Evolutionary conservation across 1,139 yeast genomes (phyloP), one percentile per base, ranked within the genome.

Genomic region (Nakaseomyces nivariensis): DNA sequence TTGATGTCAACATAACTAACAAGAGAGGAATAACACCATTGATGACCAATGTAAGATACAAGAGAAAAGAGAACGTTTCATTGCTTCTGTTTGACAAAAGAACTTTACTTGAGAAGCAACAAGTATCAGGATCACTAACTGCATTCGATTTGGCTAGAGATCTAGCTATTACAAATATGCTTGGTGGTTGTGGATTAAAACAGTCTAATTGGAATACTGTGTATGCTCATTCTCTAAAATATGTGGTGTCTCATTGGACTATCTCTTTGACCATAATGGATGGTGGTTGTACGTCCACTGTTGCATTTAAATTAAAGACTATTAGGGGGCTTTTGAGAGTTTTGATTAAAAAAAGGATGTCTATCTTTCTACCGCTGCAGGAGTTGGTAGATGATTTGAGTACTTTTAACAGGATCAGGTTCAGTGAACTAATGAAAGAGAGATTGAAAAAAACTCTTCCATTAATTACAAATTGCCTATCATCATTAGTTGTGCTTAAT

Each of bases 1-100:
- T 78, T 40, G 77, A 87, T 60, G 72, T 88, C 5, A 88, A 90
- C 61, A 77, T 74, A 56, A 66, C 76, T 32, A 90, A 90, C 60
- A 61, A 64, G 25, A 77, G 77, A 55, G 75, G 76, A 1, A 70
- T 82, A 57, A 78, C 92, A 0, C 95, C 97, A 0, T 63, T 88
- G 50, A 80, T 82, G 75, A 72, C 79, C 5, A 84, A 78, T 59
- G 79, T 85, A 46, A 84, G 85, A 60, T 88, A 81, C 65, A 82
- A 81, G 54, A 72, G 95, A 45, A 49, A 75, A 1, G 82, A 78
- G 1, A 85, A 85, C 52, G 70, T 88, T 24, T 61, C 67, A 37
- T 70, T 68, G 3, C 62, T 84, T 0, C 52, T 82, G 3, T 49
- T 60, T 3, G 83, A 80, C 57, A 55, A 64, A 0, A 59, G 81